These are phyloP conservation scores for Diutina catenulata DNA, from an alignment of 1,139 yeast species.

Conservation along the genomic window DNA sequence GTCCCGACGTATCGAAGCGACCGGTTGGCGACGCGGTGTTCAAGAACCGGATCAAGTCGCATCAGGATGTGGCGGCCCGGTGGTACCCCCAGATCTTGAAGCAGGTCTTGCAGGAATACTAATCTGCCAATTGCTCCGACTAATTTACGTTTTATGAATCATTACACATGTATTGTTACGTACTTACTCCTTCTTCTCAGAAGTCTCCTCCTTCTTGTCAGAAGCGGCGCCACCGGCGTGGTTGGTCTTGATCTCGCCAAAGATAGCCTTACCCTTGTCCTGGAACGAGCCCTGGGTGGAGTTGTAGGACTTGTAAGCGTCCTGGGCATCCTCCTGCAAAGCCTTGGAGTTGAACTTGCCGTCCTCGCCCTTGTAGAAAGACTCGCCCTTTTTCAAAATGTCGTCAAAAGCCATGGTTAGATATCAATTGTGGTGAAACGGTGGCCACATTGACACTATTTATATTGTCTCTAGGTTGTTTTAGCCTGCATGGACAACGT, in stretches of 20 bases:
- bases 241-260: conserved; percentile 1
- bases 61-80: conserved; percentile 51
- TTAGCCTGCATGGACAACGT: too few species aligned
- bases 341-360: conserved; percentile 3
- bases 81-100: conserved; percentile 48
- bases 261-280: conserved; percentile 4
- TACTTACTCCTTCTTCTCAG: not conserved
- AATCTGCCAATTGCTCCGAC: not conserved
- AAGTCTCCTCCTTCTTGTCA: not conserved
- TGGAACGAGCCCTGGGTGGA: not conserved
- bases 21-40: conserved; percentile 49
- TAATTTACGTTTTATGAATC: too few species aligned
- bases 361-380: conserved; percentile 3
- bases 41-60: conserved; percentile 52
- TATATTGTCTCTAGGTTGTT: too few species aligned
- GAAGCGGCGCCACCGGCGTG: not conserved
- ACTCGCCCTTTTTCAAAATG: conserved; percentile 2
- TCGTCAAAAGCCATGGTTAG: conserved; percentile 4
- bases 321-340: conserved; percentile 5
- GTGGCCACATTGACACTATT: not conserved
- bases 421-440: not conserved
- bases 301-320: not conserved
- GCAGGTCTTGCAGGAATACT: conserved; percentile 15
- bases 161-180: not conserved
- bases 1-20: conserved; percentile 29